Evolutionary conservation across 169 alveolate species (phyloP).

Genomic region (Cryptosporidium canis): DNA sequence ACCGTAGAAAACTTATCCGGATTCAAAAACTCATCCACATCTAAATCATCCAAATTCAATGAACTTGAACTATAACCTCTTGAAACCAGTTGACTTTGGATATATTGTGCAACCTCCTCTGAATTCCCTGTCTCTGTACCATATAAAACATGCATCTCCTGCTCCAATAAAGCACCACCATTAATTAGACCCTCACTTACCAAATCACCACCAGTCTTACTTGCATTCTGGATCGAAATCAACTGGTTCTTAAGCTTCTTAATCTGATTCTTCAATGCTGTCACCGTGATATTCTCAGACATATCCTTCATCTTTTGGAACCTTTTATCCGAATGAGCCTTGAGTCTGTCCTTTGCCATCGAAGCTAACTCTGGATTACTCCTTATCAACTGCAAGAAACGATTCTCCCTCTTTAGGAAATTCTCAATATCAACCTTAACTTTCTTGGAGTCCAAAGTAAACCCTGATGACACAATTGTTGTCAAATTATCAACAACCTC

Average conservation of each 20-base stretch:
- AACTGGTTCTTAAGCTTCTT: slow-evolving; percentile 41
- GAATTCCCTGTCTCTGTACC: slow-evolving; percentile 78
- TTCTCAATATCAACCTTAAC: slow-evolving; percentile 53
- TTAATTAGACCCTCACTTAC: background rate
- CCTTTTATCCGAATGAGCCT: slow-evolving; percentile 62
- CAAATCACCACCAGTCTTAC: background rate
- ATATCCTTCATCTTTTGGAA: slow-evolving; percentile 52
- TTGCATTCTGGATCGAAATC: slow-evolving; percentile 10
- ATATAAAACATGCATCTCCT: slow-evolving; percentile 60
- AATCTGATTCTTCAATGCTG: slow-evolving; percentile 45
- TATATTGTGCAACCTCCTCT: slow-evolving; percentile 73
- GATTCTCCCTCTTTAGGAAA: slow-evolving; percentile 73
- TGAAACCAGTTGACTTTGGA: slow-evolving; percentile 34
- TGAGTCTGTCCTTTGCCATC: slow-evolving; percentile 25
- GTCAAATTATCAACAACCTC: slow-evolving; percentile 19
- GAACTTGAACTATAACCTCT: slow-evolving; percentile 50
- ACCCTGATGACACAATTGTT: slow-evolving; percentile 63
- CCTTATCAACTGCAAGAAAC: slow-evolving; percentile 70
- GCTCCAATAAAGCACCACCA: background rate
- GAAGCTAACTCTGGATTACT: slow-evolving; percentile 75
- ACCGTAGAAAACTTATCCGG: slow-evolving; percentile 24
- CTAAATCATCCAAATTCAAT: slow-evolving; percentile 60
- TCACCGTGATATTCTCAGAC: slow-evolving; percentile 42
- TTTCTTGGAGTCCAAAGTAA: slow-evolving; percentile 73
- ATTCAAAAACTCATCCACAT: slow-evolving; percentile 55